These are phyloP conservation scores for Nicotiana otophora DNA, from an alignment of 257 asterid species.

Conservation along the genomic window DNA sequence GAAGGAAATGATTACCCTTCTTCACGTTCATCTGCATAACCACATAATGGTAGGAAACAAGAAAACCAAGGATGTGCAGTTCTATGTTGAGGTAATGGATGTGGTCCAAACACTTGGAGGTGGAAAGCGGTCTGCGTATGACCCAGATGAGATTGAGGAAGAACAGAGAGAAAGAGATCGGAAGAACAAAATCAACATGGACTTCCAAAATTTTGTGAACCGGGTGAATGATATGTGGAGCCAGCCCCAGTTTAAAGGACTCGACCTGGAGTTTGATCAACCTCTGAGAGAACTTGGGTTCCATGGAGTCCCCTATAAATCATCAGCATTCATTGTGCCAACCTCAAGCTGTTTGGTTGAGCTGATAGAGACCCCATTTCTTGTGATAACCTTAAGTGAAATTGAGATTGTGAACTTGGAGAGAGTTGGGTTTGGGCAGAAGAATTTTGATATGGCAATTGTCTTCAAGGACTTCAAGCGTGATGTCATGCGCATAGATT, in stretches of 20 bases:
- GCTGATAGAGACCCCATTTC: slow-evolving; percentile 23
- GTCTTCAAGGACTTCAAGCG: slow-evolving; percentile 30
- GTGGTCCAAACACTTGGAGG: slow-evolving; percentile 26
- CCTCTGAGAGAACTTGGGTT: slow-evolving; percentile 29
- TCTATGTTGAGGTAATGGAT: slow-evolving; percentile 32
- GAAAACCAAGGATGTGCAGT: slow-evolving; percentile 36
- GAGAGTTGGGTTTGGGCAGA: slow-evolving; percentile 30
- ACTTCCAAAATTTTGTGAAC: slow-evolving; percentile 22
- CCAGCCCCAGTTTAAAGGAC: slow-evolving; percentile 23
- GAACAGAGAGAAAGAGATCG: slow-evolving; percentile 24
- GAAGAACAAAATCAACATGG: slow-evolving; percentile 21
- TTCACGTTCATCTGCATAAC: slow-evolving; percentile 29
- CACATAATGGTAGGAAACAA: slow-evolving; percentile 35
- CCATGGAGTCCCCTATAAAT: slow-evolving; percentile 27
- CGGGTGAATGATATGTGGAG: slow-evolving; percentile 27
- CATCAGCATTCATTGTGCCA: slow-evolving; percentile 23
- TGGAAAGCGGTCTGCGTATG: slow-evolving; percentile 28
- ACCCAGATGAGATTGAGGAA: slow-evolving; percentile 29
- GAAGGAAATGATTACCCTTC: slow-evolving; percentile 30
- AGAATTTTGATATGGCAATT: slow-evolving; percentile 28
- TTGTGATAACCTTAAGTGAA: slow-evolving; percentile 21
- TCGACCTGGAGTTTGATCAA: slow-evolving; percentile 29
- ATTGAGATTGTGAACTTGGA: slow-evolving; percentile 29
- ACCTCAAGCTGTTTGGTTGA: slow-evolving; percentile 25
- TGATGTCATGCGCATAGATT: slow-evolving; percentile 27